A percentile compares a stretch with the other conserved stretches of the same genome.
phyloP scores from a whole-genome alignment of 345 rosid species.

The Camelina sativa region DNA sequence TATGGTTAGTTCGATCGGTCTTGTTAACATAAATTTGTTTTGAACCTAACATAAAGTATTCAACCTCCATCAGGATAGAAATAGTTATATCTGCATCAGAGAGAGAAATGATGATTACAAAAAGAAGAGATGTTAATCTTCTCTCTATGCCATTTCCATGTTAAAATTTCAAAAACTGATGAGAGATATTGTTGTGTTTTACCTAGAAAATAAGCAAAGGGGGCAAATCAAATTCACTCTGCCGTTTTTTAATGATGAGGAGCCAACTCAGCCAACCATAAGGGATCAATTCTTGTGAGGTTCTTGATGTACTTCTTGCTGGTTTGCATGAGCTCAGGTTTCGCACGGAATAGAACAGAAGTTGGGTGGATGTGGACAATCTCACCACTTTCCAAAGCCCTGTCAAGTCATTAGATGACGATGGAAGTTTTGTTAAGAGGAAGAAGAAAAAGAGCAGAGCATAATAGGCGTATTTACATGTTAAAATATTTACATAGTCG shows the following conservation, averaged over 20 bases:
- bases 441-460: constrained; percentile 1
- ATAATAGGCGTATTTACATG: background rate
- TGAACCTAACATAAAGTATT: background rate
- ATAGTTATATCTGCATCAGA: constrained; percentile 18
- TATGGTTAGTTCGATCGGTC: no score
- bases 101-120: constrained; percentile 7
- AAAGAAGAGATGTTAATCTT: background rate
- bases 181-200: constrained; percentile 13
- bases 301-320: constrained; percentile 79
- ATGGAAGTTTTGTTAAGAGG: background rate
- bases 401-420: constrained; percentile 45
- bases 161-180: background rate
- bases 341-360: constrained; percentile 71
- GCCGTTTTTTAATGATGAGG: constrained; percentile 73
- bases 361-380: constrained; percentile 88
- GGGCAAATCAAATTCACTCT: constrained; percentile 38
- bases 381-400: constrained; percentile 92
- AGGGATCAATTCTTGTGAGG: constrained; percentile 70
- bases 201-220: constrained; percentile 29
- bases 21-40: no score
- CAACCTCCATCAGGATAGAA: constrained; percentile 21
- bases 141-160: constrained; percentile 14
- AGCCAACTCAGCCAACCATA: constrained; percentile 89
- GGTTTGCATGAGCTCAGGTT: constrained; percentile 80
- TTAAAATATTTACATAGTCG: background rate